Evolutionary conservation across 2,329 filamentous ascomycete species (phyloP).

Genomic region (Arachnomyces sp.): DNA sequence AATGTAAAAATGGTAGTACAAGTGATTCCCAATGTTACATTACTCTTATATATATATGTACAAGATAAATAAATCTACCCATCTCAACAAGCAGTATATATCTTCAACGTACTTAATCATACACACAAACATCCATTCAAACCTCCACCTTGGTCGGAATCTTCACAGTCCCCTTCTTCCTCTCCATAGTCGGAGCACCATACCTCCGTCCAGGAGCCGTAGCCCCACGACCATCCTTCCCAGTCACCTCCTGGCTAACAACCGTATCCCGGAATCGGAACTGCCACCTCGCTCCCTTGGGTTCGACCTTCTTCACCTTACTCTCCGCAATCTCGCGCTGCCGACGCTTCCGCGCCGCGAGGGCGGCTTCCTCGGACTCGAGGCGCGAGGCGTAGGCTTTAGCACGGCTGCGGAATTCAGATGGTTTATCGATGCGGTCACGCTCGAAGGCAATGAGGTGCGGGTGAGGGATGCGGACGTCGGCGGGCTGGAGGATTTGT

Average conservation of each 20-base stretch:
- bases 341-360: constrained; percentile 31
- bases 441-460: constrained; percentile 47
- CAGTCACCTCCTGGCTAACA: constrained; percentile 49
- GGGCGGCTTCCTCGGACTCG: constrained; percentile 31
- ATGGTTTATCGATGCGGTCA: constrained; percentile 32
- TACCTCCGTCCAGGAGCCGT: constrained; percentile 53
- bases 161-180: constrained; percentile 57
- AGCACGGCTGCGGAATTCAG: constrained; percentile 25
- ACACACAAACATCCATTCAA: constrained; percentile 12
- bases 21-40: background rate
- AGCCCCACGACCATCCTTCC: constrained; percentile 46
- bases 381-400: constrained; percentile 40
- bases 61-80: constrained; percentile 21
- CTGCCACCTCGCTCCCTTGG: constrained; percentile 48
- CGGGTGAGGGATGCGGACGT: constrained; percentile 57
- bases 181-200: constrained; percentile 54
- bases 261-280: constrained; percentile 51
- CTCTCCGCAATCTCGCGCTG: constrained; percentile 38
- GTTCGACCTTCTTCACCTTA: constrained; percentile 35
- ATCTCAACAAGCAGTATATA: constrained; percentile 5
- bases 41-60: constrained; percentile 15
- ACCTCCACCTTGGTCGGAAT: constrained; percentile 54
- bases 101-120: background rate
- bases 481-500: constrained; percentile 52
- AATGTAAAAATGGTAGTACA: background rate